Conservation (phyloP, 2,329 filamentous ascomycete species). For the Aspergillus carbonarius region DNA sequence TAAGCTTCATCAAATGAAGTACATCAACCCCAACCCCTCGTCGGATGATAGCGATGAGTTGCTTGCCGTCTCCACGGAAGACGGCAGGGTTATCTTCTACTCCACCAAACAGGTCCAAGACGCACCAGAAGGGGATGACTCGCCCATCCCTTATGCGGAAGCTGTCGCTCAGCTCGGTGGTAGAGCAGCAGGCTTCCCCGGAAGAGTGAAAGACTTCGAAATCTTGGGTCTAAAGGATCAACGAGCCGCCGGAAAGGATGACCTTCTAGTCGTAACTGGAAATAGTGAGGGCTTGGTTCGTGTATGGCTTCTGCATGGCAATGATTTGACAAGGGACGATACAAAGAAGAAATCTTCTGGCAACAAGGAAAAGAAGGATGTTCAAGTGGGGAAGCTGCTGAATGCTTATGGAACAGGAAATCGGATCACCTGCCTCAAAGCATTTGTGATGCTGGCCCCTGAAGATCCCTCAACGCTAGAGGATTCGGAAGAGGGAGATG, state of each 20-base stretch:
- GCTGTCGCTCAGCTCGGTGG: slow-evolving; percentile 78
- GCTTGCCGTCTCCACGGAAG: slow-evolving; percentile 81
- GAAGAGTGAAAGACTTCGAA: slow-evolving; percentile 86
- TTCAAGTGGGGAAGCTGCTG: slow-evolving; percentile 64
- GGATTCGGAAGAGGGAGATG: slow-evolving; percentile 37
- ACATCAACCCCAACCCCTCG: slow-evolving; percentile 54
- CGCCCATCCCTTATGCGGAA: slow-evolving; percentile 59
- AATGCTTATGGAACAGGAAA: slow-evolving; percentile 82
- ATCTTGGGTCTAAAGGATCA: slow-evolving; percentile 52
- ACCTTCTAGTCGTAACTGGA: slow-evolving; percentile 65
- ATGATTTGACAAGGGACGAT: slow-evolving; percentile 28
- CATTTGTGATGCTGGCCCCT: slow-evolving; percentile 76
- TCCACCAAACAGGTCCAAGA: slow-evolving; percentile 57
- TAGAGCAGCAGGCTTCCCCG: slow-evolving; percentile 62
- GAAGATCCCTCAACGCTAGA: slow-evolving; percentile 55
- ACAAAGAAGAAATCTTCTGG: slow-evolving; percentile 20
- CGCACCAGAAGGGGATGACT: slow-evolving; percentile 45
- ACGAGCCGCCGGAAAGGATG: slow-evolving; percentile 33
- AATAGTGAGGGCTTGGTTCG: slow-evolving; percentile 85
- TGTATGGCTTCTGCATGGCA: slow-evolving; percentile 63
- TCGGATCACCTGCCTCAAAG: slow-evolving; percentile 82
- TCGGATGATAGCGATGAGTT: slow-evolving; percentile 54
- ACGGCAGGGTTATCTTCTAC: slow-evolving; percentile 83
- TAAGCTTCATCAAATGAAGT: slow-evolving; percentile 81
- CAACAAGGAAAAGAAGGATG: slow-evolving; percentile 18